Evolutionary conservation across 805 yeast genomes (phyloP).

Genomic region (Helenozyma rhizophorensis): DNA sequence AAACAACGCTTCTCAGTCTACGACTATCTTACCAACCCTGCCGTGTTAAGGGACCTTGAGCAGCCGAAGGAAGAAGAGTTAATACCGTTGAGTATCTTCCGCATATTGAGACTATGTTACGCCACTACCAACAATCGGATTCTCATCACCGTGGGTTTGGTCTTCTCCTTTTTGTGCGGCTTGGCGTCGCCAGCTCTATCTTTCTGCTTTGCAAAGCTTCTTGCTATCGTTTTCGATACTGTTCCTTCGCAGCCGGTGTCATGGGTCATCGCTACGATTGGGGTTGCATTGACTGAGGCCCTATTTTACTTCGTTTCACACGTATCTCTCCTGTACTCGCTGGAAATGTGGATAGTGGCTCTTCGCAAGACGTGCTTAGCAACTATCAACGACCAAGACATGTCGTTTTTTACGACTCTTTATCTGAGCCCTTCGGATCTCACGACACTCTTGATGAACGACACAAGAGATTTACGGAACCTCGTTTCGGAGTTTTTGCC

Average conservation of each 20-base stretch:
- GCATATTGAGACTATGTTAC: constrained; percentile 23
- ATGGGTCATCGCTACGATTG: constrained; percentile 65
- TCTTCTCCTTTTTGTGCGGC: constrained; percentile 54
- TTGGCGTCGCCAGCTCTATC: constrained; percentile 74
- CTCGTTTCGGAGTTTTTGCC: constrained; percentile 61
- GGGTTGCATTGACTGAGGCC: constrained; percentile 66
- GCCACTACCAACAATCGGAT: constrained; percentile 17
- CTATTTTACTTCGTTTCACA: constrained; percentile 47
- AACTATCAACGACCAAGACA: constrained; percentile 47
- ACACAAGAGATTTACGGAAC: constrained; percentile 69
- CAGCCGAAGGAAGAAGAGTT: constrained; percentile 11
- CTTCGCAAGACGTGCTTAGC: constrained; percentile 49
- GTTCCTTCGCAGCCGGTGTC: constrained; percentile 35
- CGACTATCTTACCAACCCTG: constrained; percentile 20
- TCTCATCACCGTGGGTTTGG: constrained; percentile 46
- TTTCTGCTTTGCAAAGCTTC: constrained; percentile 64
- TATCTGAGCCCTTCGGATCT: constrained; percentile 46
- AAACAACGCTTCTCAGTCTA: constrained; percentile 1
- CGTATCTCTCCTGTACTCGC: constrained; percentile 47
- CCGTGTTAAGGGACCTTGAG: constrained; percentile 21
- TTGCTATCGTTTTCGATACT: constrained; percentile 46
- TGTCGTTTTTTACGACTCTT: constrained; percentile 47
- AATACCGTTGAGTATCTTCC: constrained; percentile 15
- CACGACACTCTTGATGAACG: constrained; percentile 71
- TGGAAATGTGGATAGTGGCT: constrained; percentile 64